These are phyloP conservation scores for Albophoma yamanashiensis DNA, from an alignment of 2,329 filamentous ascomycete species.

Conservation along the genomic window DNA sequence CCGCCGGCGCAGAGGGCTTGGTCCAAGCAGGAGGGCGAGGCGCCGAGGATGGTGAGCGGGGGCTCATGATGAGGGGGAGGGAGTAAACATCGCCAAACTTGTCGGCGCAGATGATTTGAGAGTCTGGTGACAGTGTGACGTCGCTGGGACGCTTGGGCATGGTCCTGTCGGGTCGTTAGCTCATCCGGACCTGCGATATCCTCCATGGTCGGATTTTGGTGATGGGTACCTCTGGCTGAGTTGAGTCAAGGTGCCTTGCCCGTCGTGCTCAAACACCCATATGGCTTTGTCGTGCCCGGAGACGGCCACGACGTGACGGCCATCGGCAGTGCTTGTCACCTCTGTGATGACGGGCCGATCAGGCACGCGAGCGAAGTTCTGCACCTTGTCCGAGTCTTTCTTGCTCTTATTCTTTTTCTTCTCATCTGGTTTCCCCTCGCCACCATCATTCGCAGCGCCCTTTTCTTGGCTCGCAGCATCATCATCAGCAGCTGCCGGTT, in stretches of 20 bases:
- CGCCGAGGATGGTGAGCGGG: slow-evolving; percentile 6
- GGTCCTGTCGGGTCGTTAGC: slow-evolving; percentile 36
- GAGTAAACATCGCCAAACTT: slow-evolving; percentile 97
- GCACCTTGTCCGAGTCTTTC: slow-evolving; percentile 17
- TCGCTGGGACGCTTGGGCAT: slow-evolving; percentile 89
- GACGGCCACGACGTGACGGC: slow-evolving; percentile 61
- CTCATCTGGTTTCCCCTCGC: slow-evolving; percentile 13
- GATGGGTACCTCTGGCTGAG: slow-evolving; percentile 57
- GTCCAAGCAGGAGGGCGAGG: slow-evolving; percentile 7
- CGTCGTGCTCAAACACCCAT: slow-evolving; percentile 64
- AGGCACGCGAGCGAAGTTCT: slow-evolving; percentile 20
- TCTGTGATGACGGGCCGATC: slow-evolving; percentile 58
- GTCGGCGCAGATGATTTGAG: slow-evolving; percentile 72
- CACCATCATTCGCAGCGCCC: slow-evolving; percentile 6
- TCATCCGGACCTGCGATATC: no score
- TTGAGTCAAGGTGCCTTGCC: slow-evolving; percentile 49
- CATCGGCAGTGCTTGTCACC: slow-evolving; percentile 51
- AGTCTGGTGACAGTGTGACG: slow-evolving; percentile 58
- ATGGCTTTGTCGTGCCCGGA: slow-evolving; percentile 89
- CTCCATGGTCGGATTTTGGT: background rate
- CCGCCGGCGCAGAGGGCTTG: slow-evolving; percentile 33
- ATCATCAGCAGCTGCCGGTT: background rate
- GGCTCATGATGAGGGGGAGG: slow-evolving; percentile 49
- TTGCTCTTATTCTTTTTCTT: slow-evolving; percentile 6
- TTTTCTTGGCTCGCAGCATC: slow-evolving; percentile 1